Percentiles rank a stretch among this genome's conserved stretches.
Evolutionary conservation across 1,284 basidiomycete genomes (phyloP).

Genomic region (Microbotryomycetes sp.): DNA sequence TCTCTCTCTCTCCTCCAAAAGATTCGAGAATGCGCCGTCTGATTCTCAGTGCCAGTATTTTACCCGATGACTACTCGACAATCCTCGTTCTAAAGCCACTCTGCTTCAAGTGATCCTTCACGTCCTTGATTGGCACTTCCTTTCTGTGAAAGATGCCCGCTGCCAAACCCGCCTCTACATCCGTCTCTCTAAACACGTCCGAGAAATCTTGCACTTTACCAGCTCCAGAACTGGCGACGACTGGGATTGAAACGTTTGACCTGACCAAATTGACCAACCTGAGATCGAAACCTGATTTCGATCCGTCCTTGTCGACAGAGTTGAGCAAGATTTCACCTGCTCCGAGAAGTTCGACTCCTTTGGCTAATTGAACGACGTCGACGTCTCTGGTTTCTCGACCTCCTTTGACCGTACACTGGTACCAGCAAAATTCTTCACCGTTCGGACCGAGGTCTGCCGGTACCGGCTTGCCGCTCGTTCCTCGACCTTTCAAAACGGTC

Average conservation of each 20-base stretch:
- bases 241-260: constrained; percentile 72
- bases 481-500: constrained; percentile 37
- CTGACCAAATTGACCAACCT: constrained; percentile 72
- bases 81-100: constrained; percentile 18
- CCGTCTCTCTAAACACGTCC: constrained; percentile 70
- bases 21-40: too few species aligned
- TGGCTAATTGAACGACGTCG: constrained; percentile 86
- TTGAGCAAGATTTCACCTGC: constrained; percentile 95
- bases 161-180: constrained; percentile 85
- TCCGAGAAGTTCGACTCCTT: constrained; percentile 79
- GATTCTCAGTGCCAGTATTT: too few species aligned
- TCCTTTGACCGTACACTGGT: constrained; percentile 93
- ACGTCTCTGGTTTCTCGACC: constrained; percentile 80
- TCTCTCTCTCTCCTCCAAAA: too few species aligned
- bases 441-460: constrained; percentile 40
- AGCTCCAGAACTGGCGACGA: constrained; percentile 91
- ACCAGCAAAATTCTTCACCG: constrained; percentile 85
- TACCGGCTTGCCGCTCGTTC: constrained; percentile 1
- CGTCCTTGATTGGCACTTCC: constrained; percentile 58
- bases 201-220: constrained; percentile 76
- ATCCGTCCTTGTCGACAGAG: constrained; percentile 94
- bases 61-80: constrained; percentile 1
- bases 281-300: constrained; percentile 84
- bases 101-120: constrained; percentile 39
- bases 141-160: constrained; percentile 96